phyloP scores from a whole-genome alignment of 805 yeast genomes.

The Zygosaccharomyces siamensis region DNA sequence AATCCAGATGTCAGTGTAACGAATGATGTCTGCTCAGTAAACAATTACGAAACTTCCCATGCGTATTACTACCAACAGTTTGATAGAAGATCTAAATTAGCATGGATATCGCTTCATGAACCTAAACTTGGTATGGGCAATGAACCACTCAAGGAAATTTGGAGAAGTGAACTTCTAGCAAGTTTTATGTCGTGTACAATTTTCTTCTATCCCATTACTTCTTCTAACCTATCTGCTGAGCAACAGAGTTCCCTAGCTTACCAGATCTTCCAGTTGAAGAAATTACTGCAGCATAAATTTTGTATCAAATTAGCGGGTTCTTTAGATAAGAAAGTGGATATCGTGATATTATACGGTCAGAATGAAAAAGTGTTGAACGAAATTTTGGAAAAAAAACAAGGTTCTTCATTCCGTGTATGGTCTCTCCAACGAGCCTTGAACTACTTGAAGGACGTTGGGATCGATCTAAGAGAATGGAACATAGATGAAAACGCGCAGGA shows the following conservation, averaged over 20 bases:
- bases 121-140: neutral
- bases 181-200: conserved; percentile 10
- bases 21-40: conserved; percentile 28
- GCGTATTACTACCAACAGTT: conserved; percentile 24
- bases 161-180: conserved; percentile 15
- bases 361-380: conserved; percentile 3
- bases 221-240: neutral
- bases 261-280: conserved; percentile 5
- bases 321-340: conserved; percentile 7
- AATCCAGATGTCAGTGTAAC: conserved; percentile 23
- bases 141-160: conserved; percentile 8
- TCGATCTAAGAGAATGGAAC: conserved; percentile 3
- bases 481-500: conserved; percentile 3
- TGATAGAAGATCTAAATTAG: conserved; percentile 21
- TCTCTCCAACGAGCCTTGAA: conserved; percentile 13
- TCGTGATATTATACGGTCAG: conserved; percentile 5
- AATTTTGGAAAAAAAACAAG: conserved; percentile 1
- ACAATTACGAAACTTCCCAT: conserved; percentile 26
- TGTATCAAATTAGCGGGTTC: conserved; percentile 7
- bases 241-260: neutral
- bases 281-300: conserved; percentile 10
- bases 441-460: conserved; percentile 19
- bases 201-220: conserved; percentile 8
- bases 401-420: conserved; percentile 15
- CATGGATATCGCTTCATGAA: conserved; percentile 12